Percentiles rank a stretch among this genome's conserved stretches.
These are phyloP conservation scores for Tephrocybe sp. DNA, from an alignment of 768 basidiomycete genomes.

Conservation along the genomic window DNA sequence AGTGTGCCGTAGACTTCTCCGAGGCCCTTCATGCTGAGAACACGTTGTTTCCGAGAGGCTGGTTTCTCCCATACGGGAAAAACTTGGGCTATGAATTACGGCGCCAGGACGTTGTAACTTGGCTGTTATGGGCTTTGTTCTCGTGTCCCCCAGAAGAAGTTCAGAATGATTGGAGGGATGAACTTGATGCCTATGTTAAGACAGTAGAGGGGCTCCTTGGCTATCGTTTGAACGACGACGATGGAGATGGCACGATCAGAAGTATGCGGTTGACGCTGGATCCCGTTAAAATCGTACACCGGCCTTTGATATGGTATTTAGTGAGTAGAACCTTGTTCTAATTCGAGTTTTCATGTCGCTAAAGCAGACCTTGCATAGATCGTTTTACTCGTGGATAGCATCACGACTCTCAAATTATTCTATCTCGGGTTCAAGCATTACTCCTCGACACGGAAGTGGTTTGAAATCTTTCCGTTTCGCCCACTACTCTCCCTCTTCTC, in stretches of 20 bases:
- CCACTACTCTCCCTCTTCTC: conserved; percentile 45
- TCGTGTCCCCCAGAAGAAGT: conserved; percentile 33
- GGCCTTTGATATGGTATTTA: conserved; percentile 66
- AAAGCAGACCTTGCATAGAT: conserved; percentile 35
- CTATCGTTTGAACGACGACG: conserved; percentile 38
- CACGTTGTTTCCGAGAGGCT: conserved; percentile 42
- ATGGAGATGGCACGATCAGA: conserved; percentile 32
- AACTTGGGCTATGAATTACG: conserved; percentile 24
- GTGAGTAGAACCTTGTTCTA: too few species aligned
- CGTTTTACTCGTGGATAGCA: conserved; percentile 49
- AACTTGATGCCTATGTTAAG: conserved; percentile 47
- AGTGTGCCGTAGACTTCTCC: conserved; percentile 35
- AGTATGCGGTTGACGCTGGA: conserved; percentile 58
- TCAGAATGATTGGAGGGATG: conserved; percentile 43
- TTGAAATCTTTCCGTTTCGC: conserved; percentile 54
- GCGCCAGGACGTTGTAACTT: conserved; percentile 53
- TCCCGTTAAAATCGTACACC: conserved; percentile 51
- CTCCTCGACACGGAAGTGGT: conserved; percentile 31
- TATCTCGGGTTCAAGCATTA: conserved; percentile 56
- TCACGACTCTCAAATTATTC: conserved; percentile 39
- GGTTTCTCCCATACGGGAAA: conserved; percentile 44
- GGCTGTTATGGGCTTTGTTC: conserved; percentile 70
- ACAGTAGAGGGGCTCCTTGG: conserved; percentile 41
- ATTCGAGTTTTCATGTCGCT: not conserved
- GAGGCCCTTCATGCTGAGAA: conserved; percentile 15